Conservation (phyloP, 352 stramenopile genomes). For the Globisporangium polare region DNA sequence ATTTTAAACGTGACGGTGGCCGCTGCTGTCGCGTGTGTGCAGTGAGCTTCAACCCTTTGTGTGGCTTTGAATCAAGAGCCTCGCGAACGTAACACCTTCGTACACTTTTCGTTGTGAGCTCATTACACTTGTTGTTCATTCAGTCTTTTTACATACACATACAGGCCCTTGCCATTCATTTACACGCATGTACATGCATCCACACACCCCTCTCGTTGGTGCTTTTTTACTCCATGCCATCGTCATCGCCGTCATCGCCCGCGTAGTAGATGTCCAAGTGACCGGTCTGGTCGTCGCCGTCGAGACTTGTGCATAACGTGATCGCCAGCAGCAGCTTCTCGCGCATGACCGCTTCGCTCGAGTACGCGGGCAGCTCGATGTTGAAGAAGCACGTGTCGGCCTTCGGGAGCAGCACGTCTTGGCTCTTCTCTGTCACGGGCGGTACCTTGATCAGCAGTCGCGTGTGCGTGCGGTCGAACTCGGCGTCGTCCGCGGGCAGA, state of each 20-base stretch:
- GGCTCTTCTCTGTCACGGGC: constrained; percentile 24
- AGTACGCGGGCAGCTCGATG: constrained; percentile 78
- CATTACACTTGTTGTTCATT: neutral
- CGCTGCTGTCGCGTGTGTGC: neutral
- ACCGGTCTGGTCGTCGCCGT: constrained; percentile 69
- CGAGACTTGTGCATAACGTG: constrained; percentile 78
- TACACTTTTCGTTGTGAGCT: neutral
- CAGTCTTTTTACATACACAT: neutral
- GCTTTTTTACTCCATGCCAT: constrained; percentile 39
- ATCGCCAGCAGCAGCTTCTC: constrained; percentile 71
- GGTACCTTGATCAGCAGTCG: constrained; percentile 70
- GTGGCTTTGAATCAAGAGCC: neutral
- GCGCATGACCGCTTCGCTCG: constrained; percentile 58
- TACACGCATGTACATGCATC: neutral
- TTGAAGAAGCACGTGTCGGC: constrained; percentile 87
- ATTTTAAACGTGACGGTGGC: constrained; percentile 27
- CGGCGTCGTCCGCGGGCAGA: constrained; percentile 65
- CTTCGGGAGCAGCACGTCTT: constrained; percentile 67
- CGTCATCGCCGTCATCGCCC: constrained; percentile 53
- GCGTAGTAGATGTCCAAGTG: constrained; percentile 72
- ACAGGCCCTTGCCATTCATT: neutral
- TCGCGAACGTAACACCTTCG: neutral
- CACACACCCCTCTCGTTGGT: neutral
- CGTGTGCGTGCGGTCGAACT: constrained; percentile 77
- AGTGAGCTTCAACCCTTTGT: neutral